These are phyloP conservation scores for Candida taoyuanica DNA, from an alignment of 805 yeast genomes.

Conservation along the genomic window DNA sequence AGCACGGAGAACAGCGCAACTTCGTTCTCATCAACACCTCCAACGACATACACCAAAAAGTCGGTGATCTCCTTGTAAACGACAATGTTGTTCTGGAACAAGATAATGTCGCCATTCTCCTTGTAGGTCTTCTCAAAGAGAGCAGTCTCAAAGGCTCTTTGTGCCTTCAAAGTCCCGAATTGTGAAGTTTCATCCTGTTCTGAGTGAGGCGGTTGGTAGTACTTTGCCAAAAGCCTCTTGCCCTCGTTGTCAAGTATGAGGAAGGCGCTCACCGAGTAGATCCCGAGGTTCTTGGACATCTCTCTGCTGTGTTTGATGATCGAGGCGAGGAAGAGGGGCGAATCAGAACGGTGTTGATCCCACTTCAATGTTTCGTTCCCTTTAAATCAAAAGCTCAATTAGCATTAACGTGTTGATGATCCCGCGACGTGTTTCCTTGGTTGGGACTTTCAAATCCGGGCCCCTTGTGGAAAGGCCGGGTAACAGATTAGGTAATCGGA, in stretches of 20 bases:
- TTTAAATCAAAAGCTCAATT: not conserved
- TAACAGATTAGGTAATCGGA: not conserved
- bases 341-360: too few relatives aligned
- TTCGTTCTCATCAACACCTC: conserved; percentile 82
- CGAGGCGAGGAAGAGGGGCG: too few relatives aligned
- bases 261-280: conserved; percentile 79
- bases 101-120: conserved; percentile 71
- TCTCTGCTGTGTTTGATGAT: too few relatives aligned
- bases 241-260: conserved; percentile 81
- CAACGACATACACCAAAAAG: conserved; percentile 64
- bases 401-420: not conserved
- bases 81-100: conserved; percentile 73
- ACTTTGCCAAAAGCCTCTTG: conserved; percentile 75
- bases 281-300: conserved; percentile 50
- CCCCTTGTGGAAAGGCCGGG: not conserved
- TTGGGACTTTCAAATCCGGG: not conserved
- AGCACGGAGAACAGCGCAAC: conserved; percentile 69
- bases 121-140: conserved; percentile 75
- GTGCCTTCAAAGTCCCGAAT: conserved; percentile 47
- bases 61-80: conserved; percentile 87
- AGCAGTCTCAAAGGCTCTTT: conserved; percentile 68
- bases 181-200: conserved; percentile 27
- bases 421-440: conserved; percentile 10
- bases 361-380: too few relatives aligned
- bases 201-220: conserved; percentile 57